phyloP scores from a whole-genome alignment of 1,139 yeast genomes.

The Hansenula sp. region DNA sequence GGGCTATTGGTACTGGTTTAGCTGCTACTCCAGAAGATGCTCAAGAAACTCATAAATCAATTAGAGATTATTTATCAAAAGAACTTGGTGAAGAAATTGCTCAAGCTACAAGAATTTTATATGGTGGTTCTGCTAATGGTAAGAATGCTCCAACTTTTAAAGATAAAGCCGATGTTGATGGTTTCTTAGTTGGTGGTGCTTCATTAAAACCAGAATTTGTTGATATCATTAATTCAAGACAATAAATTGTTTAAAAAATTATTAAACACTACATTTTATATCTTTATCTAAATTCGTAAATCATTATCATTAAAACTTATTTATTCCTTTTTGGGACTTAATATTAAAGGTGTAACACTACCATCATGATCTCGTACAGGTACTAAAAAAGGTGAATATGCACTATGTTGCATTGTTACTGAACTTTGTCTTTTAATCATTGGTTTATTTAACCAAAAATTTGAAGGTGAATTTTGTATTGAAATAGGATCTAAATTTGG shows the following conservation, averaged over 20 bases:
- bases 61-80: conserved; percentile 76
- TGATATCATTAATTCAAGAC: conserved; percentile 91
- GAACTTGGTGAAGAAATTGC: conserved; percentile 80
- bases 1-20: conserved; percentile 99
- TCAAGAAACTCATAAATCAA: conserved; percentile 86
- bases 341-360: conserved; percentile 1
- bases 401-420: background rate
- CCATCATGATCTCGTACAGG: conserved; percentile 1
- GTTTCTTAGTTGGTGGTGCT: conserved; percentile 99
- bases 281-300: too few species aligned
- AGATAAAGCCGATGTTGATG: conserved; percentile 92
- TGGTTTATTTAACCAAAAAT: conserved; percentile 2
- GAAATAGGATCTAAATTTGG: conserved; percentile 18
- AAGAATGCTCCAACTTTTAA: conserved; percentile 87
- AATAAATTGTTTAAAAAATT: conserved; percentile 33
- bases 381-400: background rate
- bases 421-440: background rate
- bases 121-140: conserved; percentile 99
- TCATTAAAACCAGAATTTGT: conserved; percentile 96
- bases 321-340: background rate
- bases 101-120: conserved; percentile 78
- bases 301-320: too few species aligned
- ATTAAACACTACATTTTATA: background rate
- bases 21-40: conserved; percentile 99
- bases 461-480: conserved; percentile 2